Base-by-base conservation (phyloP, 1,284 basidiomycete genomes). In the Ustilago bromivora region DNA sequence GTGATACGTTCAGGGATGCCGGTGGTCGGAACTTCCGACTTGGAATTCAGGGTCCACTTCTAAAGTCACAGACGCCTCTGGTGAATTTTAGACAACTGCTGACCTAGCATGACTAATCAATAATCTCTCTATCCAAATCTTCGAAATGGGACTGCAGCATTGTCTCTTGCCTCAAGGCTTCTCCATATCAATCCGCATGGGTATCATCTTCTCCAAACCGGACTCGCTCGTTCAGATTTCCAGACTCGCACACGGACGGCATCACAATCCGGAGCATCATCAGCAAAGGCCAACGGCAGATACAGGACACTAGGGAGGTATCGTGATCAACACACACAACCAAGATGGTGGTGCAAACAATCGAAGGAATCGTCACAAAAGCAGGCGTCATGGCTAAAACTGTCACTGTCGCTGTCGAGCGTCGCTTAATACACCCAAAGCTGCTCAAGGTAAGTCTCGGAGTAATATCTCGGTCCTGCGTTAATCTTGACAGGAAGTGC, bases 341-440 rank as follows among this genome's bases (percentile, higher is more conserved):
- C 61, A 54, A 28, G n/a, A 74, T 78, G 68, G 64, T 61, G 28
- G 64, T 66, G 36, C 75, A 78, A 65, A 69, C 64, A 19, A 70
- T 78, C 57, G 59, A 73, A 23, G 82, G 82, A 57, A 77, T 83
- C 47, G 80, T 83, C 43, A 82, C 80, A 40, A 83, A 82, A 66
- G 83, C 83, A 3, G 83, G 83, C 36, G 76, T 79, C 19, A 84
- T 84, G 83, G 80, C 77, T 49, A 84, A 84, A 65, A 84, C 83
- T 11, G 83, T 83, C 59, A 84, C 83, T 2, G 76, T 84, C 71
- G 81, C 76, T 15, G 83, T 84, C 23, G 77, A 78, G 52, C 76
- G 78, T 19, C 61, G 71, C 35, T 68, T 83, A 66, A 72, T 71
- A 51, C 83, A 83, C 53, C 79, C 83, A 2, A 82, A 80, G 56